These are phyloP conservation scores for Phytophthora hibernalis DNA, from an alignment of 352 stramenopile genomes.

Conservation along the genomic window DNA sequence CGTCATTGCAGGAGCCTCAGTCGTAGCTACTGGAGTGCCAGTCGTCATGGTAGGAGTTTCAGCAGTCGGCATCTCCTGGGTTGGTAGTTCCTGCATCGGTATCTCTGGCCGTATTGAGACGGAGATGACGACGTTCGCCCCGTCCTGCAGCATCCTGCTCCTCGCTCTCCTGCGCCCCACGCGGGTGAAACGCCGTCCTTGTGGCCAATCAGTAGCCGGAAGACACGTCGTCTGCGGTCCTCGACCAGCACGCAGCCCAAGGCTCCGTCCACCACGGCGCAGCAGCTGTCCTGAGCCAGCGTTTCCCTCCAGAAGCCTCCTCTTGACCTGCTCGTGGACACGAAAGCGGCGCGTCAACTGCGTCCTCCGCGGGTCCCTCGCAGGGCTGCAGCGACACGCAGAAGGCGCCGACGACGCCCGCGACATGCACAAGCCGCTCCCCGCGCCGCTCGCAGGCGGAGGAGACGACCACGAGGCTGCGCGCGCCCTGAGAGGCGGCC, in stretches of 20 bases:
- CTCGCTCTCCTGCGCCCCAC: conserved; percentile 21
- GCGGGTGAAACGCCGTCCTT: conserved; percentile 8
- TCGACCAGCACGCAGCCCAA: conserved; percentile 48
- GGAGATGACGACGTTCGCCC: conserved; percentile 13
- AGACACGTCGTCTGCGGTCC: conserved; percentile 36
- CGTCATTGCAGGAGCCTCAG: conserved; percentile 2
- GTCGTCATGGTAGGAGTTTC: neutral
- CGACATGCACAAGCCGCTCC: conserved; percentile 39
- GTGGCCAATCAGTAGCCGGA: conserved; percentile 21
- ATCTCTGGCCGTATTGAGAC: conserved; percentile 3
- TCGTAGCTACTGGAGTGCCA: neutral
- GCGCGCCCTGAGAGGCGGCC: neutral
- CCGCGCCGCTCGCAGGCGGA: conserved; percentile 17
- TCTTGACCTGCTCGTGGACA: conserved; percentile 45
- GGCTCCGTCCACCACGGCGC: conserved; percentile 39
- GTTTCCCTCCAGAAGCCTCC: conserved; percentile 22
- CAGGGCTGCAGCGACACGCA: conserved; percentile 49
- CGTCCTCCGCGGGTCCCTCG: conserved; percentile 21
- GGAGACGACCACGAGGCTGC: conserved; percentile 14
- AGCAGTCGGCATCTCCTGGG: conserved; percentile 1
- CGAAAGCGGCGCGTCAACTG: conserved; percentile 23
- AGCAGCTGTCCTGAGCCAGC: conserved; percentile 52
- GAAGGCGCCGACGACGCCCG: conserved; percentile 43
- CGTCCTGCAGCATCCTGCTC: conserved; percentile 20
- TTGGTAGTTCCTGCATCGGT: neutral